Base-by-base conservation (phyloP, 2,329 filamentous ascomycete species). In the Dactylonectria macrodidyma region DNA sequence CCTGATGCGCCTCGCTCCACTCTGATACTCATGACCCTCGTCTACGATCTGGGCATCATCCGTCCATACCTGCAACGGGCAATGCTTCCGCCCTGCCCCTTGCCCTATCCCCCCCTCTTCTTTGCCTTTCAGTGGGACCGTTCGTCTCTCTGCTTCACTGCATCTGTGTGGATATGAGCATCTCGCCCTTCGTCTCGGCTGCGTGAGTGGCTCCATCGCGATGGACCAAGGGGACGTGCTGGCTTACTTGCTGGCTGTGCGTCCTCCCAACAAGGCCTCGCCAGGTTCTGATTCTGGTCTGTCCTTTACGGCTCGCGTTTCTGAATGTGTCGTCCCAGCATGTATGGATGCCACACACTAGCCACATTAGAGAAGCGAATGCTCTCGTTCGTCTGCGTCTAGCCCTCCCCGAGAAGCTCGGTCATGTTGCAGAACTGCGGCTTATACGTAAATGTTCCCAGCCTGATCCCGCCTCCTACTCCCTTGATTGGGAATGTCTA, bases 311-410 rank as follows among this genome's bases (percentile, higher is more conserved):
- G 16, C 12, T n/a, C 26, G 19, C 41, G 55, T 38, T 33, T 59
- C 47, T 58, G 61, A 24, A 55, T n/a, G 30, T n/a, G 47, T 59
- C 56, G 56, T 65, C 50, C 62, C 50, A 59, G 62, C 41, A 59
- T 65, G 62, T 34, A 30, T 30, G 26, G 26, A 30, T 30, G 26
- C 26, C 50, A 26, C 62, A 54, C 62, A 65, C 62, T 65, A 65
- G 19, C 55, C 60, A 48, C 26, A 55, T 41, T 65, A 10, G 52
- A 64, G 30, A n/a, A 6, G 12, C 19, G 48, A 26, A 12, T 47
- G 12, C 10, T 41, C 41, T 26, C 30, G 36, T 41, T 50, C 58
- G 54, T 50, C 52, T 41, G 30, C n/a, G 33, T 26, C 24, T 57
- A 54, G 12, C 34, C 33, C 19, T 19, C 36, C 34, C 60, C 60